A percentile compares a stretch with the other conserved stretches of the same genome.
Conservation (phyloP, 805 yeast species). For the Monosporozyma unispora region DNA sequence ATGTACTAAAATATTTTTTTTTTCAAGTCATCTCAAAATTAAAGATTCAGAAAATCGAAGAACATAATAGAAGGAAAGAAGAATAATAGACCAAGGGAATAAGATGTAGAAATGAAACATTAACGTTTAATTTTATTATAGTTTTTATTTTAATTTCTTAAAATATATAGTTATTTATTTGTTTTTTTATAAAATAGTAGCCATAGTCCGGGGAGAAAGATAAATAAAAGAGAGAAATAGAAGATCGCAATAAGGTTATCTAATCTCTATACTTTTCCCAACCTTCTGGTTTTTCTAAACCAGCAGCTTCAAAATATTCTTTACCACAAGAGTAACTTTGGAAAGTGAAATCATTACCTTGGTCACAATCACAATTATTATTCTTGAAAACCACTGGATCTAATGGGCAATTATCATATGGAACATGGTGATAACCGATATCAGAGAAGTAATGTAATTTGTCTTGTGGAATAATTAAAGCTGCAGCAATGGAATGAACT, state of each 20-base stretch:
- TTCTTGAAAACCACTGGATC: constrained; percentile 47
- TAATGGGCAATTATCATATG: constrained; percentile 69
- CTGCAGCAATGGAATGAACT: constrained; percentile 71
- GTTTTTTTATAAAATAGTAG: neutral
- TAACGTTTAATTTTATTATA: too few relatives aligned
- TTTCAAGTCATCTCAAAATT: neutral
- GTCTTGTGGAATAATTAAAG: constrained; percentile 56
- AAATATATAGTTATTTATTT: neutral
- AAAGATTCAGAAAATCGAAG: neutral
- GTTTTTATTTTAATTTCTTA: neutral
- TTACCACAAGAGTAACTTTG: constrained; percentile 60
- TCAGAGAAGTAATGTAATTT: constrained; percentile 69
- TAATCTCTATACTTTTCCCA: constrained; percentile 40
- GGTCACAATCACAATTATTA: constrained; percentile 66
- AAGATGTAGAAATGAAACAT: neutral
- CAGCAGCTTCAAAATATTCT: constrained; percentile 45
- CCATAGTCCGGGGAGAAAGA: neutral
- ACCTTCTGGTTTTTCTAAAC: constrained; percentile 46
- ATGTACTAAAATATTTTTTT: neutral
- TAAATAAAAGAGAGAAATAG: neutral
- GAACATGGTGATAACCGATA: constrained; percentile 72
- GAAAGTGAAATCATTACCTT: constrained; percentile 64
- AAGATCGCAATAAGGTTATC: neutral
- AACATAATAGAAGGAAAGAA: neutral
- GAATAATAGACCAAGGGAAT: neutral